These are phyloP conservation scores for Blepharisma stoltei DNA, from an alignment of 73 alveolate genomes.

Conservation along the genomic window DNA sequence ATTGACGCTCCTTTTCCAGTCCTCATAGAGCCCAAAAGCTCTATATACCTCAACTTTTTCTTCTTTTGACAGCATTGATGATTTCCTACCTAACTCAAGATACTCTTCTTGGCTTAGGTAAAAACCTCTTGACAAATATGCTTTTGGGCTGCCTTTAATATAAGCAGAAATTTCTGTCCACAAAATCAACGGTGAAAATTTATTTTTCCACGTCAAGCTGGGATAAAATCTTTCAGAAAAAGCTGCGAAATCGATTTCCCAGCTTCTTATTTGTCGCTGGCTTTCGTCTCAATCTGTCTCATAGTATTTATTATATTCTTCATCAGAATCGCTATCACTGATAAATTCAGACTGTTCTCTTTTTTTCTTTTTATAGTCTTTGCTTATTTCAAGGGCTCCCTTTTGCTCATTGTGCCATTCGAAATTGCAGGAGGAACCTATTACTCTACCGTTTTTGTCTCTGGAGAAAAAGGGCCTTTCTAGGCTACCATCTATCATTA, in stretches of 20 bases:
- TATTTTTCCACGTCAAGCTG: neutral
- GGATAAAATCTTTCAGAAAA: conserved; percentile 38
- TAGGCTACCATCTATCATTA: conserved; percentile 65
- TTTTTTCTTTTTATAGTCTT: neutral
- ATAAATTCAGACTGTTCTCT: conserved; percentile 18
- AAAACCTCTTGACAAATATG: conserved; percentile 35
- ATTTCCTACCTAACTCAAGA: conserved; percentile 28
- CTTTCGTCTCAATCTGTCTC: neutral
- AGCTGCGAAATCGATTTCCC: conserved; percentile 42
- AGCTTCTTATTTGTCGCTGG: neutral
- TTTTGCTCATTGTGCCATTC: conserved; percentile 59
- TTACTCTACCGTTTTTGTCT: conserved; percentile 21
- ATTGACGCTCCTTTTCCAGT: conserved; percentile 58
- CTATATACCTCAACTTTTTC: conserved; percentile 18
- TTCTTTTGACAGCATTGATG: conserved; percentile 37
- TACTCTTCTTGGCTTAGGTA: conserved; percentile 35
- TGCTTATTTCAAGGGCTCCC: neutral
- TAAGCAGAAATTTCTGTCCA: conserved; percentile 80
- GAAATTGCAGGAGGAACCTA: conserved; percentile 40
- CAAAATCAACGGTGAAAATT: conserved; percentile 43
- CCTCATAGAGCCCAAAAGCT: conserved; percentile 57
- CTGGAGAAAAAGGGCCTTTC: conserved; percentile 63
- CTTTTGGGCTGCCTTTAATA: conserved; percentile 67
- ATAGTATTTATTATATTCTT: neutral
- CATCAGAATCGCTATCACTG: conserved; percentile 16